phyloP scores from a whole-genome alignment of 257 asterid species.

The Nicotiana sylvestris region DNA sequence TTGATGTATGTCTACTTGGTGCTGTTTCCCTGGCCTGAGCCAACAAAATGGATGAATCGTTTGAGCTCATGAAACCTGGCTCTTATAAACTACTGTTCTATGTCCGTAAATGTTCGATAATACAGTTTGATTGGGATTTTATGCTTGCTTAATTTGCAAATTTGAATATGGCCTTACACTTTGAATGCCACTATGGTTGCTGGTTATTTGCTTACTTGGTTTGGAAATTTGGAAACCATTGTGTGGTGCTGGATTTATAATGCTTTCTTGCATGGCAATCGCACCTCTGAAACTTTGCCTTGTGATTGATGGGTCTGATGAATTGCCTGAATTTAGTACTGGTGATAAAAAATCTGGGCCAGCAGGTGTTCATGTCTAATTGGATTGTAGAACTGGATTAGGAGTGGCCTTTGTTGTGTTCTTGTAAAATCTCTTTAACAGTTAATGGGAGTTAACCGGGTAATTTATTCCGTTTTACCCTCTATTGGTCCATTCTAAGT shows the following conservation, averaged over 20 bases:
- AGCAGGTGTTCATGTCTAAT: constrained; percentile 30
- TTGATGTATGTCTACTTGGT: constrained; percentile 20
- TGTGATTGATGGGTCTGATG: constrained; percentile 35
- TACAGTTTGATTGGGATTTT: constrained; percentile 40
- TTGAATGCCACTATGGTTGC: constrained; percentile 62
- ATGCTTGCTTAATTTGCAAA: constrained; percentile 42
- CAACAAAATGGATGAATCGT: constrained; percentile 31
- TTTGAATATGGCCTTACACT: constrained; percentile 35
- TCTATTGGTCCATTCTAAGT: constrained; percentile 12
- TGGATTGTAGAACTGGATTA: constrained; percentile 32
- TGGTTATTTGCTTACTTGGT: constrained; percentile 57
- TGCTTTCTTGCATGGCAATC: constrained; percentile 34
- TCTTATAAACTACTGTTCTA: constrained; percentile 47
- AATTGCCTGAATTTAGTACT: constrained; percentile 22
- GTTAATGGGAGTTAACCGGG: constrained; percentile 41
- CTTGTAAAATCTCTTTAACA: constrained; percentile 33
- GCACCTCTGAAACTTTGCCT: constrained; percentile 31
- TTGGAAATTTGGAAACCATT: constrained; percentile 32
- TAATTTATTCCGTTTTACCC: constrained; percentile 30
- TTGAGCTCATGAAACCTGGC: constrained; percentile 46
- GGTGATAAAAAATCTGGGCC: constrained; percentile 23
- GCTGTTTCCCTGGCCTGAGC: constrained; percentile 27
- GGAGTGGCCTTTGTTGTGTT: constrained; percentile 31
- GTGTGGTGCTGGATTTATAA: constrained; percentile 47
- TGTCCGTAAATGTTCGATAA: constrained; percentile 48